Conservation (phyloP, 306 rosid species). For the Prunus persica region DNA sequence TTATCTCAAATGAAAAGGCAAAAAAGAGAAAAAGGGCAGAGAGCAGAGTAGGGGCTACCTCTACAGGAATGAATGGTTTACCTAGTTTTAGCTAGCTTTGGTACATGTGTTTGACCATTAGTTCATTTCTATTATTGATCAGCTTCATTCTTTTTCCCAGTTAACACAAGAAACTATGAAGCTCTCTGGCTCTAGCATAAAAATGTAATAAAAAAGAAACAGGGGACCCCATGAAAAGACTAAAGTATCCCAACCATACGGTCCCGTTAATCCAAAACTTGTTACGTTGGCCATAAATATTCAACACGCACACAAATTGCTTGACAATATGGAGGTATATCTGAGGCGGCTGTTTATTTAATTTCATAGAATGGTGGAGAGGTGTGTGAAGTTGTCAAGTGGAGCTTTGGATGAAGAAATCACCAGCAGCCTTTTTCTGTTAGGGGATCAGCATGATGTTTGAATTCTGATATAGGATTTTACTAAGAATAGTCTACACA, state of each 20-base stretch:
- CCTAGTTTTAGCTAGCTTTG: too few relatives aligned
- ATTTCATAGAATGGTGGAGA: too few relatives aligned
- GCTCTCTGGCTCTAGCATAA: too few relatives aligned
- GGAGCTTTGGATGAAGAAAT: constrained; percentile 21
- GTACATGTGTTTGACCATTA: too few relatives aligned
- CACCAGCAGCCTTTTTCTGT: constrained; percentile 22
- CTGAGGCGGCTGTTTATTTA: too few relatives aligned
- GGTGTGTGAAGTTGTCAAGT: constrained; percentile 17
- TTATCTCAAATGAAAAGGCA: neutral
- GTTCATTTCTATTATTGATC: neutral
- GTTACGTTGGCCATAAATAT: constrained; percentile 29
- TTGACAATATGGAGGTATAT: neutral
- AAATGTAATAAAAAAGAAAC: constrained; percentile 17
- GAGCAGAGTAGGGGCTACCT: neutral
- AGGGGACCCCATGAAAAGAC: constrained; percentile 41
- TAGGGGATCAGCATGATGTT: too few relatives aligned
- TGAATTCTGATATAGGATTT: too few relatives aligned
- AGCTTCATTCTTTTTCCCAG: neutral
- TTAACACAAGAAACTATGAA: neutral
- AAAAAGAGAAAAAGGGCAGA: neutral
- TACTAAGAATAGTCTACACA: too few relatives aligned
- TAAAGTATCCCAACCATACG: constrained; percentile 36
- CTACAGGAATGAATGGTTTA: too few relatives aligned
- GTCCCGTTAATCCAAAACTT: constrained; percentile 31
- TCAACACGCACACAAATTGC: constrained; percentile 15